Conservation (phyloP, 2,329 filamentous ascomycete species). For the Venturia aucupariae region DNA sequence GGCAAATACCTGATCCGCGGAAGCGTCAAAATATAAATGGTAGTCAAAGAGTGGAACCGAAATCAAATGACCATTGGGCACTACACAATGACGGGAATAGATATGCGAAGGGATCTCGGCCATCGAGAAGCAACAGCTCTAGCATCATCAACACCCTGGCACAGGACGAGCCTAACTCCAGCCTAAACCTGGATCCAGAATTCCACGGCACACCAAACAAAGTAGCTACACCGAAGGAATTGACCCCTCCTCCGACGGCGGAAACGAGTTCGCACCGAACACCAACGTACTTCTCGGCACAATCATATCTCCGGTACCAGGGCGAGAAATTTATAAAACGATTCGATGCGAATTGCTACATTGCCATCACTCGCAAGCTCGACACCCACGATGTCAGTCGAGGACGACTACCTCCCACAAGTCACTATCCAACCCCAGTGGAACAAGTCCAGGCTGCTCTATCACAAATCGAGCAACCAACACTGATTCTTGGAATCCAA, state of each 20-base stretch:
- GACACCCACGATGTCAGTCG: conserved; percentile 94
- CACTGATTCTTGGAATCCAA: conserved; percentile 86
- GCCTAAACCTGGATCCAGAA: conserved; percentile 33
- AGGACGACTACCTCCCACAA: conserved; percentile 43
- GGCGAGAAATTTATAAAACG: conserved; percentile 93
- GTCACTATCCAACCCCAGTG: conserved; percentile 30
- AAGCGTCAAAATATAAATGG: conserved; percentile 76
- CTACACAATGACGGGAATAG: conserved; percentile 45
- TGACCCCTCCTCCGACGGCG: conserved; percentile 16
- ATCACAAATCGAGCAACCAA: conserved; percentile 75
- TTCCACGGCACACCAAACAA: conserved; percentile 33
- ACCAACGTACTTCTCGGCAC: conserved; percentile 89
- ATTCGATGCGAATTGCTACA: conserved; percentile 98
- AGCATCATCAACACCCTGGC: conserved; percentile 14
- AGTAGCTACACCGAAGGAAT: conserved; percentile 21
- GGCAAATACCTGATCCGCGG: conserved; percentile 81
- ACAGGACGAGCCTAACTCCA: conserved; percentile 8
- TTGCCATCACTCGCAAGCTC: conserved; percentile 94
- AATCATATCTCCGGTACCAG: conserved; percentile 95
- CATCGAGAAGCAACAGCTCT: conserved; percentile 27
- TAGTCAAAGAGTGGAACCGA: conserved; percentile 38
- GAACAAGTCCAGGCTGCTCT: conserved; percentile 60
- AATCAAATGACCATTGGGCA: conserved; percentile 38
- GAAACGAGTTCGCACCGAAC: conserved; percentile 32
- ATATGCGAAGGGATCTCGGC: conserved; percentile 37